Evolutionary conservation across 2,329 filamentous ascomycete genomes (phyloP).

Genomic region (Incumbomyces lentus): DNA sequence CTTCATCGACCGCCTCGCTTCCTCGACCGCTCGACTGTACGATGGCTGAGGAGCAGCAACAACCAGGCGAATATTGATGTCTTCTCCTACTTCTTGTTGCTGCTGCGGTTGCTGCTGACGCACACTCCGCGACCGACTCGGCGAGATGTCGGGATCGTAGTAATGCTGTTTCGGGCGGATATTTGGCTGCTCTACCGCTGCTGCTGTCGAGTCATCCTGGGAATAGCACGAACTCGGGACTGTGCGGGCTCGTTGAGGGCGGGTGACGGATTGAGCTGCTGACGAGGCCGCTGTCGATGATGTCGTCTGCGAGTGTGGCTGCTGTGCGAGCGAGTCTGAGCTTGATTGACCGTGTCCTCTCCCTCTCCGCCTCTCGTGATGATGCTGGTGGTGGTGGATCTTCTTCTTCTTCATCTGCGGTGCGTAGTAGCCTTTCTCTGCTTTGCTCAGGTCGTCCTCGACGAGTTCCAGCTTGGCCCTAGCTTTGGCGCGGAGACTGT

Average conservation of each 20-base stretch:
- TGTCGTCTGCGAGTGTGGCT: not conserved
- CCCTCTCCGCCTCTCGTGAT: not conserved
- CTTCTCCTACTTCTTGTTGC: not conserved
- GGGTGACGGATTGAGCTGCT: not conserved
- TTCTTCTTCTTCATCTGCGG: not conserved
- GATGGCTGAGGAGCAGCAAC: not conserved
- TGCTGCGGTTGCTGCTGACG: not conserved
- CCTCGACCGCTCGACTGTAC: constrained; percentile 3
- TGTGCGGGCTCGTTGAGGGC: not conserved
- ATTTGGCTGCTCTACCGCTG: not conserved
- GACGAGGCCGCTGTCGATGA: not conserved
- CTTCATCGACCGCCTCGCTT: constrained; percentile 1
- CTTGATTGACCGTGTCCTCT: not conserved
- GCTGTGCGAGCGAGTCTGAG: not conserved
- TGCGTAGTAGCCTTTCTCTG: not conserved
- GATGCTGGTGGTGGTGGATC: no score
- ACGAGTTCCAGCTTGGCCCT: constrained; percentile 3
- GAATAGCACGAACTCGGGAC: not conserved
- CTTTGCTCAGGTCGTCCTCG: constrained; percentile 1
- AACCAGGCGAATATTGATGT: no score
- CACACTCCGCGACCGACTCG: constrained; percentile 2
- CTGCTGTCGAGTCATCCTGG: not conserved
- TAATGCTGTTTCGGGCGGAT: constrained; percentile 4
- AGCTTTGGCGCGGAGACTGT: constrained; percentile 1
- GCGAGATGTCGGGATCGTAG: constrained; percentile 5